Conservation (phyloP, 805 yeast species). For the Candida ovalis region DNA sequence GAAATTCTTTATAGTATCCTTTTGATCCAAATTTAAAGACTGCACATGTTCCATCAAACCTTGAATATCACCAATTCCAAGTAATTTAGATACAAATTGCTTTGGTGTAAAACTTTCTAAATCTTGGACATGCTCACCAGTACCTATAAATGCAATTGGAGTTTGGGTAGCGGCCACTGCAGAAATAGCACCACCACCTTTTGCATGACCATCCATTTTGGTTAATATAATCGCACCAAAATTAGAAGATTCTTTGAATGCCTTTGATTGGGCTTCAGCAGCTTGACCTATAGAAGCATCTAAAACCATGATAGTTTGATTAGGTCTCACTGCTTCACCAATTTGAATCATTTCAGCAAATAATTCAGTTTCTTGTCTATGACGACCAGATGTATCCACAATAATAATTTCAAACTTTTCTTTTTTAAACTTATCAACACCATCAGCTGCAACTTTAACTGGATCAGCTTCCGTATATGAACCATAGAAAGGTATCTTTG, state of each 20-base stretch:
- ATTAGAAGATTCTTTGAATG: slow-evolving; percentile 88
- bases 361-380: slow-evolving; percentile 87
- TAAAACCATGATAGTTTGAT: slow-evolving; percentile 94
- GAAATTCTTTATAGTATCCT: slow-evolving; percentile 85
- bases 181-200: slow-evolving; percentile 99
- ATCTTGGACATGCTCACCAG: slow-evolving; percentile 95
- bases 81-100: slow-evolving; percentile 82
- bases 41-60: slow-evolving; percentile 93
- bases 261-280: slow-evolving; percentile 90
- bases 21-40: slow-evolving; percentile 80
- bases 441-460: slow-evolving; percentile 83
- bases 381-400: slow-evolving; percentile 98
- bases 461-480: slow-evolving; percentile 96
- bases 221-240: slow-evolving; percentile 95
- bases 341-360: slow-evolving; percentile 95
- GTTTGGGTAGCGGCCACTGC: slow-evolving; percentile 97
- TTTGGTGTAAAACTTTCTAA: slow-evolving; percentile 88
- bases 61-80: slow-evolving; percentile 95
- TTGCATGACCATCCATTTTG: slow-evolving; percentile 98
- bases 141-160: slow-evolving; percentile 94
- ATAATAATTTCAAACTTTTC: slow-evolving; percentile 91
- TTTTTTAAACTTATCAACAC: slow-evolving; percentile 86
- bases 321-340: slow-evolving; percentile 81
- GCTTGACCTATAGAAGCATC: slow-evolving; percentile 99
- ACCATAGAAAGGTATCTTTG: slow-evolving; percentile 91